Evolutionary conservation across 2,329 filamentous ascomycete genomes (phyloP), one percentile per base, ranked within the genome.

Genomic region (Penicillium capsulatum): DNA sequence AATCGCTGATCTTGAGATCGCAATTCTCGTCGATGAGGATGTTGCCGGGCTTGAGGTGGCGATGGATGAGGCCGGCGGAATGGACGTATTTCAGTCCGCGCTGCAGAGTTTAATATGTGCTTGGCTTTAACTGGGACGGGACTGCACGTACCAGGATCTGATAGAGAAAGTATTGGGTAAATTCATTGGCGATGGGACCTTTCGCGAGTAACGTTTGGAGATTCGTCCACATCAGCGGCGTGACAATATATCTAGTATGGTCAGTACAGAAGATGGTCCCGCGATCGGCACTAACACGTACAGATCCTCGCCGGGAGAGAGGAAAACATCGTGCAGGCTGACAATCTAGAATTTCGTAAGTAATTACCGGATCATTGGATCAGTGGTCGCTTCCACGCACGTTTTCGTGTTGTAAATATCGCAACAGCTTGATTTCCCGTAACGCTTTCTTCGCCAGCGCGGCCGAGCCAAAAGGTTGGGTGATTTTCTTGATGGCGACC

Each of bases 21-120:
- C 92, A 98, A 70, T 97, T 97, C 72, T 97, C 92, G 71, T 98
- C 97, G 68, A 98, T 89, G 44, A 98, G 79, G 59, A 98, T 97
- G 71, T 97, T 97, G 75, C 87, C 94, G 38, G 92, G 92, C 71
- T 97, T 97, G 54, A 98, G 75, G 65, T 98, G 92, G 53, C 92
- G 87, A 67, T 98, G 92, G 34, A 97, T 90, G 44, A 98, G 91
- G 53, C 92, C 91, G 32, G 92, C 92, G 2, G 91, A 97, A 73
- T 98, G 92, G 48, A 97, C 91, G 67, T 97, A 97, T 80, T 98
- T 98, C 63, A 97, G 72, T 37, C 92, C 92, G 57, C 92, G 87
- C 91, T 96, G 55, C 11, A 20, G n/a, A n/a, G 24, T 3, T 15
- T 17, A 14, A 24, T 9, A 7, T 10, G 2, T 5, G 9, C 9